phyloP scores from a whole-genome alignment of 495 filamentous ascomycete genomes.

The Hypoxylon intermedium region DNA sequence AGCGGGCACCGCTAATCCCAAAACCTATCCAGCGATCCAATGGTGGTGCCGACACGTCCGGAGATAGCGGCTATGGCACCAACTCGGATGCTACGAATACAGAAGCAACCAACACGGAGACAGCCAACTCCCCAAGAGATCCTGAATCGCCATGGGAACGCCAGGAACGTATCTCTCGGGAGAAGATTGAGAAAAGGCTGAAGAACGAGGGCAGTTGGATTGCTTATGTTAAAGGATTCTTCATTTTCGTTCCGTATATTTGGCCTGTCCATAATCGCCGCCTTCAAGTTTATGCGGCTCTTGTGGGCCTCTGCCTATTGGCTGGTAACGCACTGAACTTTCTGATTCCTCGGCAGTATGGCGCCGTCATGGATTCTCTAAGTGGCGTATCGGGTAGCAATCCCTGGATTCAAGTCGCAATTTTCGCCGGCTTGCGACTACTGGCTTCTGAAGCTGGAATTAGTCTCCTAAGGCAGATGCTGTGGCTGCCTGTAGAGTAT shows the following conservation, averaged over 20 bases:
- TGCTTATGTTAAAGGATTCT: constrained; percentile 67
- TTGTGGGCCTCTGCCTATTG: constrained; percentile 68
- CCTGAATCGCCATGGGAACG: constrained; percentile 58
- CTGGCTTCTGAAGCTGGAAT: constrained; percentile 65
- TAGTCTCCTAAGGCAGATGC: constrained; percentile 59
- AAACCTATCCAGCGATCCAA: constrained; percentile 40
- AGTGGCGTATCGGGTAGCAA: constrained; percentile 47
- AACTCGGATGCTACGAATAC: constrained; percentile 49
- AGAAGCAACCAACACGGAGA: constrained; percentile 41
- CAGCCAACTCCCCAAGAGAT: constrained; percentile 46
- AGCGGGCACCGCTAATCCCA: constrained; percentile 58
- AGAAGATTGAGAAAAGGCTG: constrained; percentile 63
- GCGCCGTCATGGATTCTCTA: constrained; percentile 66
- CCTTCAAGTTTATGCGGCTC: constrained; percentile 62
- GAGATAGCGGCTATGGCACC: constrained; percentile 54
- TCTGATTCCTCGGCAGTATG: constrained; percentile 70
- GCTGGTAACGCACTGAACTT: constrained; percentile 67
- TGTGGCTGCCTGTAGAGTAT: constrained; percentile 73
- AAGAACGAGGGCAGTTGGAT: constrained; percentile 70
- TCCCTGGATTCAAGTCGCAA: constrained; percentile 61
- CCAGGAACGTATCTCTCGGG: constrained; percentile 56
- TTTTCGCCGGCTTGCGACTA: constrained; percentile 63
- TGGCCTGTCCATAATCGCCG: constrained; percentile 65
- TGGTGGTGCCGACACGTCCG: constrained; percentile 34
- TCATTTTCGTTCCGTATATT: constrained; percentile 69